phyloP scores from a whole-genome alignment of 805 yeast species.

The Diddensiella transvaalensis region DNA sequence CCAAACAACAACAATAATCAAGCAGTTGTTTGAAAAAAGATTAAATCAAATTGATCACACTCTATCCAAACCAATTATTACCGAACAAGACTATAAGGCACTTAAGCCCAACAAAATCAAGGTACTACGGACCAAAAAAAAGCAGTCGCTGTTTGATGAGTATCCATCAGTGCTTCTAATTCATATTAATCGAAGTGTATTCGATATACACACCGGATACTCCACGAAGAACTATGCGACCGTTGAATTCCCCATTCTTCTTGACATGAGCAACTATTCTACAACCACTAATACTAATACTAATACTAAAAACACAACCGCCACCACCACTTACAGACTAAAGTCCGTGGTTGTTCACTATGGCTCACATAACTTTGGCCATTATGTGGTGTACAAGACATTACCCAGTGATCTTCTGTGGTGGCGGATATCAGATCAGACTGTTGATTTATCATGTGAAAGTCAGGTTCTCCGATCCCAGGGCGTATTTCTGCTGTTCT shows the following conservation, averaged over 20 bases:
- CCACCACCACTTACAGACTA: conserved; percentile 48
- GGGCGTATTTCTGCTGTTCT: conserved; percentile 91
- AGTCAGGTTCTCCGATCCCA: conserved; percentile 75
- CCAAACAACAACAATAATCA: no score
- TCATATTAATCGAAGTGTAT: conserved; percentile 90
- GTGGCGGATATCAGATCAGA: conserved; percentile 95
- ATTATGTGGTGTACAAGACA: conserved; percentile 83
- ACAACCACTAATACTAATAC: conserved; percentile 77
- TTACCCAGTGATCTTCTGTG: conserved; percentile 63
- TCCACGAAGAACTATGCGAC: conserved; percentile 80
- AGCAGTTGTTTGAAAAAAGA: neutral
- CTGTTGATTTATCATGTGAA: conserved; percentile 74
- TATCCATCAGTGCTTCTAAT: conserved; percentile 48
- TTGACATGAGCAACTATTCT: conserved; percentile 66
- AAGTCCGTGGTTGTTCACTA: conserved; percentile 88
- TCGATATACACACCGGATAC: conserved; percentile 80
- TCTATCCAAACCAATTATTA: conserved; percentile 62
- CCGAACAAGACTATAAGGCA: conserved; percentile 72
- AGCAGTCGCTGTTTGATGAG: conserved; percentile 61
- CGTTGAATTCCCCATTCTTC: conserved; percentile 67
- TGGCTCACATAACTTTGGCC: conserved; percentile 98
- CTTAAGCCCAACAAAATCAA: conserved; percentile 72
- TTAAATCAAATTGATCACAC: conserved; percentile 39
- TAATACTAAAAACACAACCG: conserved; percentile 37
- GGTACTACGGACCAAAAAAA: conserved; percentile 73